Base-by-base conservation (phyloP, 306 rosid genomes). In the Trifolium subterraneum region DNA sequence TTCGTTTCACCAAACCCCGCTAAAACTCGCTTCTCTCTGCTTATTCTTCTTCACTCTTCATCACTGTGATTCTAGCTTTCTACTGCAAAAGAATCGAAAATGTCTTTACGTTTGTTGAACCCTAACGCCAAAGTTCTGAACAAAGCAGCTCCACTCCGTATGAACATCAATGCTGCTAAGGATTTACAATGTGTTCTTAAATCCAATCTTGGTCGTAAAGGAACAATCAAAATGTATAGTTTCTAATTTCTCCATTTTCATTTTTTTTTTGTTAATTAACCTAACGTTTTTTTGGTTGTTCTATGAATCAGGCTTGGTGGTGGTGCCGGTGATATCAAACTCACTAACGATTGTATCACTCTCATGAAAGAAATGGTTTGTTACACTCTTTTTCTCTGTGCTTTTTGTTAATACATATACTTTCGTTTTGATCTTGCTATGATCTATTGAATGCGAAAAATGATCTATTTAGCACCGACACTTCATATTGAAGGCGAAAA, bases 131-230 rank as follows among this genome's bases (percentile, higher is more conserved):
- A 94, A 83, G 97, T 94, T n/a, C 90, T 94, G 23, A 92, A 90
- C 93, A 94, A 94, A 87, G 88, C 97, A 64, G 97, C 93, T 60
- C 97, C 99, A 16, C 87, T 94, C 22, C 96, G 92, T 71, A 92
- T 90, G 96, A 94, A 92, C 85, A 92, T 88, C 90, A 92, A 94
- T 75, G 99, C 97, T 67, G 99, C 99, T 62, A 94, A 94, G 86
- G 97, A 96, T 41, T 83, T 94, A 62, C 96, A 90, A 48, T 97
- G 92, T 70, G 99, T 94, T 13, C 99, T 92, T 84, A 90, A 92
- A 72, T 79, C 88, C 65, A 94, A 94, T 67, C 97, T 94, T 52
- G 99, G 99, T 10, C 99, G 97, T 58, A 94, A 94, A 52, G 98
- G 99, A 66, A 94, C 97, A 58, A 92, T 94, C 90, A 94, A 92